Percentiles rank a stretch among this genome's conserved stretches.
These are phyloP conservation scores for Mortierella sp. DNA, from an alignment of 371 early-diverging fungal species.

Conservation along the genomic window DNA sequence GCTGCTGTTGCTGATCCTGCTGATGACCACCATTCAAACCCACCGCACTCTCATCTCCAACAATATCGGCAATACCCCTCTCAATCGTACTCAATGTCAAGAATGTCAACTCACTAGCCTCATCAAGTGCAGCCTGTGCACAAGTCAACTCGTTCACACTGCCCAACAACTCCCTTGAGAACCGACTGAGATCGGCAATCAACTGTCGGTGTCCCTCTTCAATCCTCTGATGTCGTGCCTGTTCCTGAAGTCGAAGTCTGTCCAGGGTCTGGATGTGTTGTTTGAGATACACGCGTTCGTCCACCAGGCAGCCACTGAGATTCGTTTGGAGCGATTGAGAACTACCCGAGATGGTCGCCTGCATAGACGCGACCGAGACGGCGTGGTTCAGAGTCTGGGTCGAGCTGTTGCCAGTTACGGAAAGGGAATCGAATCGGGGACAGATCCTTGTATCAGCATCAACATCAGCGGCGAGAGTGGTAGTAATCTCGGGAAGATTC, in stretches of 20 bases:
- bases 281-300: constrained; percentile 42
- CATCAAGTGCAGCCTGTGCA: constrained; percentile 39
- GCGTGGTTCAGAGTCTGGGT: not conserved
- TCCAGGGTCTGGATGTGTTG: constrained; percentile 45
- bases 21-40: too few species aligned
- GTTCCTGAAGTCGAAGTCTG: constrained; percentile 25
- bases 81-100: constrained; percentile 9
- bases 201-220: constrained; percentile 29
- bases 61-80: not conserved
- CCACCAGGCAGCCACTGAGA: constrained; percentile 26
- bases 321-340: constrained; percentile 32
- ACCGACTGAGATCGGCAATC: constrained; percentile 15
- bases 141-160: constrained; percentile 35
- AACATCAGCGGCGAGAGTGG: not conserved
- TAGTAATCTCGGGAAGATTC: not conserved
- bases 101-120: constrained; percentile 28
- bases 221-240: constrained; percentile 5
- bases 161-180: constrained; percentile 33
- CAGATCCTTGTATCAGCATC: not conserved
- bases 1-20: not conserved
- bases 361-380: constrained; percentile 19
- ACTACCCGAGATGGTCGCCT: constrained; percentile 40
- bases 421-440: not conserved
- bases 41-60: not conserved
- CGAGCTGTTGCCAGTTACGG: not conserved